Percentiles rank a stretch among this genome's conserved stretches.
phyloP scores from a whole-genome alignment of 306 rosid genomes.

The Cucumis melo region DNA sequence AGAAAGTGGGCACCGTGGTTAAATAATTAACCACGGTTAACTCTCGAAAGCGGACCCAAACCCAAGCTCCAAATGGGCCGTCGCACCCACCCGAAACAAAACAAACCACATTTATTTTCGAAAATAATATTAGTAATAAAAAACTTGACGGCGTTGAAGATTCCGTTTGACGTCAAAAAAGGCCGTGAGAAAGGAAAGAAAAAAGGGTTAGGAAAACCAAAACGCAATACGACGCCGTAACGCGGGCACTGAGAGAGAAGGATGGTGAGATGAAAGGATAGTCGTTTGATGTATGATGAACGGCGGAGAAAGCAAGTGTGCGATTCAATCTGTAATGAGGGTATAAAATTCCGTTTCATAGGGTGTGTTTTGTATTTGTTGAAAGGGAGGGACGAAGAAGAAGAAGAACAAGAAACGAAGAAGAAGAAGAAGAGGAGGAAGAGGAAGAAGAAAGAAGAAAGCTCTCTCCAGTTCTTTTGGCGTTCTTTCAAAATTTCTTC shows the following conservation, averaged over 20 bases:
- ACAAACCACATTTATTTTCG: not conserved
- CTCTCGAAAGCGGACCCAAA: not conserved
- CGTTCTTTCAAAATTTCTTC: not conserved
- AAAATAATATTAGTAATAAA: not conserved
- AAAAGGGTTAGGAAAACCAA: not conserved
- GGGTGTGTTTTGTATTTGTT: not conserved
- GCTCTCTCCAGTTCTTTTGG: slow-evolving; percentile 20
- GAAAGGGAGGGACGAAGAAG: not conserved
- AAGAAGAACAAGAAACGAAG: not conserved
- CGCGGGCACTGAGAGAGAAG: slow-evolving; percentile 4
- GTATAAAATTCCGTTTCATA: slow-evolving; percentile 17
- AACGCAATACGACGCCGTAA: slow-evolving; percentile 13
- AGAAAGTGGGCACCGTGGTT: slow-evolving; percentile 10
- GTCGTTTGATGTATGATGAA: slow-evolving; percentile 32
- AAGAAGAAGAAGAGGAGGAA: not conserved
- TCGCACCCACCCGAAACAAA: not conserved
- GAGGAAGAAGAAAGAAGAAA: slow-evolving; percentile 9
- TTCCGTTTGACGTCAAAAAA: slow-evolving; percentile 25
- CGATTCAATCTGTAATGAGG: slow-evolving; percentile 24
- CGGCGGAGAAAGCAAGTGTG: slow-evolving; percentile 34
- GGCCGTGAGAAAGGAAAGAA: slow-evolving; percentile 1
- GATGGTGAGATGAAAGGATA: slow-evolving; percentile 3
- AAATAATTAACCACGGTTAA: slow-evolving; percentile 1
- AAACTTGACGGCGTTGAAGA: slow-evolving; percentile 23
- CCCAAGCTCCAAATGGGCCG: not conserved